phyloP scores from a whole-genome alignment of 2,329 filamentous ascomycete genomes.

The Colletotrichum liriopes region DNA sequence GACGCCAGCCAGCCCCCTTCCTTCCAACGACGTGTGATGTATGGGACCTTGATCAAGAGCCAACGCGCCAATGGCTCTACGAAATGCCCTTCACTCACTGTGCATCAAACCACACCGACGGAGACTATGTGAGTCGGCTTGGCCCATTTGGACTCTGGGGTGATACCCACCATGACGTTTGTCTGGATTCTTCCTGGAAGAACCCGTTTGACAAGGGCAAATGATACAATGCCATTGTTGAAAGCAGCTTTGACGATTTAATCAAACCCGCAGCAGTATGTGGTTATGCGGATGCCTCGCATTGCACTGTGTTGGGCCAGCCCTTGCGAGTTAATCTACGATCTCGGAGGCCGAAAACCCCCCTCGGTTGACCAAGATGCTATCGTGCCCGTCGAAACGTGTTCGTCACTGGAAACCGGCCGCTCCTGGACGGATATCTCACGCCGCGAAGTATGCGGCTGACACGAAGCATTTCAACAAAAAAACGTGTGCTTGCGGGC shows the following conservation, averaged over 20 bases:
- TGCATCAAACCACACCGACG: conserved; percentile 20
- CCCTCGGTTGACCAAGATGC: not conserved
- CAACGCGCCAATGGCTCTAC: conserved; percentile 17
- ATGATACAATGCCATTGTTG: conserved; percentile 8
- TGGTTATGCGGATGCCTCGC: not conserved
- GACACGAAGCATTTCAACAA: not conserved
- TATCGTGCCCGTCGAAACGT: not conserved
- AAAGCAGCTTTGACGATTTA: not conserved
- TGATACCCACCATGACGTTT: conserved; percentile 20
- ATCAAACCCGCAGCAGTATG: not conserved
- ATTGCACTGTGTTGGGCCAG: not conserved
- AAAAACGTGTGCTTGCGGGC: not conserved
- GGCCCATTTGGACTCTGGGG: conserved; percentile 22
- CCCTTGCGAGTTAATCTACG: not conserved
- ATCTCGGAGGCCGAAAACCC: not conserved
- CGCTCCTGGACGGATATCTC: not conserved
- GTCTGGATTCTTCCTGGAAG: conserved; percentile 1
- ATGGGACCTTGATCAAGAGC: conserved; percentile 4
- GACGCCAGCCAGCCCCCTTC: conserved; percentile 5
- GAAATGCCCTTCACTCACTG: conserved; percentile 14
- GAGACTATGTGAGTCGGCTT: conserved; percentile 18
- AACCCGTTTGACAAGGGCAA: conserved; percentile 3
- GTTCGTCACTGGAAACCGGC: not conserved
- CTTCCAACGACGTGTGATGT: conserved; percentile 15
- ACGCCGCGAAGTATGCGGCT: not conserved